Base-by-base conservation (phyloP, 2,329 filamentous ascomycete species). In the Westerdykella ornata region DNA sequence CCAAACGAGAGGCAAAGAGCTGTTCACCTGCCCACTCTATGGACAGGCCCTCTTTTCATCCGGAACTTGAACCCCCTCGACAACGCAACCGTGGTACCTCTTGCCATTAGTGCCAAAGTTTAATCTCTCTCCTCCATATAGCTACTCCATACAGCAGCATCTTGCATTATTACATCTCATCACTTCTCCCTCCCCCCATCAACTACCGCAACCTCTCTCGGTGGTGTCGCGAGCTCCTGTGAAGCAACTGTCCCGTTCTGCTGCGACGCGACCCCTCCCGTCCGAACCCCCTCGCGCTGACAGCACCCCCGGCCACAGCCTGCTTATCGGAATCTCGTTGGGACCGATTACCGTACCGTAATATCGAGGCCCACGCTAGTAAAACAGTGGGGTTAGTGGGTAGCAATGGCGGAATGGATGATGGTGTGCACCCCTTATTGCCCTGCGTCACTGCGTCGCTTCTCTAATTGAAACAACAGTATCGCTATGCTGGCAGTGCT, bases 351-450 rank as follows among this genome's bases (percentile, higher is more conserved):
- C 8, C n/a, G 2, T 26, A 9, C 7, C 39, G 43, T 49, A 62
- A 58, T 59, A 60, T 62, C 53, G 49, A 54, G 46, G 5, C 47
- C 48, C 53, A 54, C 61, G 59, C 60, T 64, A 62, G 57, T 49
- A 39, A 38, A 47, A 57, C 53, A 59, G 61, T 62, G 60, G 60
- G 61, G 59, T 60, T 45, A 50, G 56, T 56, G 50, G 52, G 41
- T 37, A 38, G 22, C 47, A 39, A 63, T 60, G 60, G 56, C 59
- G 38, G 62, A 65, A 46, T 65, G 62, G 62, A 52, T 61, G 51
- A 54, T 65, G 56, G 62, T 62, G 46, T 38, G 44, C 41, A 41
- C 49, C 44, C 43, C 50, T 44, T 50, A 46, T 49, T 33, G 4
- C 30, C 3, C 5, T 26, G 22, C 12, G 22, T 33, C 30, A 29